Evolutionary conservation across 1,284 basidiomycete species (phyloP).

Genomic region (Blastosporella zonata): DNA sequence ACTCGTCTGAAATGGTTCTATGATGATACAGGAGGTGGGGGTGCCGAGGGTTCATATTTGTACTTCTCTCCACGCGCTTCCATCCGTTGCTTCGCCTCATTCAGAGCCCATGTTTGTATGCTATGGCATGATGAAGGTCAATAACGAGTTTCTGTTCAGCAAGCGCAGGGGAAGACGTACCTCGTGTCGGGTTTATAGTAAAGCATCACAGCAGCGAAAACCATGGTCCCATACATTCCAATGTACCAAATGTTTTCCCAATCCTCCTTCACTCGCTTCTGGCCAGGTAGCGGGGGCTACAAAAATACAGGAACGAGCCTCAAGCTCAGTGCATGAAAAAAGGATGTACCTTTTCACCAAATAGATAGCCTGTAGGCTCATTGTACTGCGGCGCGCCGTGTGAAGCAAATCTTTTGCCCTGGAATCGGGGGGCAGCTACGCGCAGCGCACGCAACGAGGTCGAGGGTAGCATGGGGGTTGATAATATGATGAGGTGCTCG

Average conservation of each 20-base stretch:
- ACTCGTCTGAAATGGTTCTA: conserved; percentile 2
- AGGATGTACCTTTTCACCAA: conserved; percentile 79
- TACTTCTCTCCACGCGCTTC: conserved; percentile 84
- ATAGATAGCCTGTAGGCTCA: conserved; percentile 84
- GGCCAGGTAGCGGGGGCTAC: conserved; percentile 73
- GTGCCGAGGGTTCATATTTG: conserved; percentile 61
- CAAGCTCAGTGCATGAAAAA: conserved; percentile 3
- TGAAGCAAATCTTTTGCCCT: conserved; percentile 57
- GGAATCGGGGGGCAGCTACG: conserved; percentile 31
- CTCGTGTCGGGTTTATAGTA: conserved; percentile 97
- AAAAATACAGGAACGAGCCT: conserved; percentile 10
- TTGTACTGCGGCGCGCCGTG: conserved; percentile 81
- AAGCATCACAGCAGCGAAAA: conserved; percentile 69
- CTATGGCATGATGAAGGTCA: conserved; percentile 26
- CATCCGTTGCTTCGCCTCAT: conserved; percentile 86
- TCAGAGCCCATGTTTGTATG: conserved; percentile 86
- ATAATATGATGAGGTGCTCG: not conserved
- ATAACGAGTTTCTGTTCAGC: not conserved
- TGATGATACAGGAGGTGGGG: conserved; percentile 14
- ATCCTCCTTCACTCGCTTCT: conserved; percentile 81
- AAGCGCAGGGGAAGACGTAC: conserved; percentile 44
- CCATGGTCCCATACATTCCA: conserved; percentile 90
- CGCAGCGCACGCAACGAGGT: conserved; percentile 39
- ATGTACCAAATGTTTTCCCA: conserved; percentile 90
- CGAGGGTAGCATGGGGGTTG: conserved; percentile 33